Conservation (phyloP, 305 asterid genomes). For the Euphrasia arctica region DNA sequence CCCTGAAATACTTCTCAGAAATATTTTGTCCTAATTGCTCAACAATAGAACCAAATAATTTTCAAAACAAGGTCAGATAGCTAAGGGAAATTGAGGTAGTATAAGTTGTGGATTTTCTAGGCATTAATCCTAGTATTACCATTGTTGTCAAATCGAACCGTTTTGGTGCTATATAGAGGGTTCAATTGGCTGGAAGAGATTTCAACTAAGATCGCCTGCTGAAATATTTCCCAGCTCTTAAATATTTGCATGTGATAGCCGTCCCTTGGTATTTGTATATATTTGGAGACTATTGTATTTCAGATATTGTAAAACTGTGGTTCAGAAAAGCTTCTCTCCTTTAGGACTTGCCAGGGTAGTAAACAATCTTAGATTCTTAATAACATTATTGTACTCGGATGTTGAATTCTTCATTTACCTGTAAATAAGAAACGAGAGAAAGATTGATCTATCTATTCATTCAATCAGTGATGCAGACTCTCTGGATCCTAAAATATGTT, state of each 20-base stretch:
- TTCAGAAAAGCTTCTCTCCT: background rate
- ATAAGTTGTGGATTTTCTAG: background rate
- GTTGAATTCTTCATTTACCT: too few relatives aligned
- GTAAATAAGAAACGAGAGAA: background rate
- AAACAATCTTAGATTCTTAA: too few relatives aligned
- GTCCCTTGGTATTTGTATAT: background rate
- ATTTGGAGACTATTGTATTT: background rate
- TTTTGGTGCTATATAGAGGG: background rate
- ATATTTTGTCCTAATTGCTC: background rate
- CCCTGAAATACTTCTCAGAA: background rate
- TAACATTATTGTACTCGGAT: too few relatives aligned
- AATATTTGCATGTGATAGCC: background rate
- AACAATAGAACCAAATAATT: background rate
- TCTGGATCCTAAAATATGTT: constrained; percentile 16
- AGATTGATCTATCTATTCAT: background rate
- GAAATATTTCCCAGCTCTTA: background rate
- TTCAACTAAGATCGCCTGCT: background rate
- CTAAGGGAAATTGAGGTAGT: background rate
- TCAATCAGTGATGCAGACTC: background rate
- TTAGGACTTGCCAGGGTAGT: background rate
- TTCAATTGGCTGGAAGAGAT: background rate
- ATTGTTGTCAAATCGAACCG: background rate
- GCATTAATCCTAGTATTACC: background rate
- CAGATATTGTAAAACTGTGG: background rate
- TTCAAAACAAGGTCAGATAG: constrained; percentile 1